Conservation (phyloP, 2,329 filamentous ascomycete genomes). For the Neofusicoccum cordaticola region DNA sequence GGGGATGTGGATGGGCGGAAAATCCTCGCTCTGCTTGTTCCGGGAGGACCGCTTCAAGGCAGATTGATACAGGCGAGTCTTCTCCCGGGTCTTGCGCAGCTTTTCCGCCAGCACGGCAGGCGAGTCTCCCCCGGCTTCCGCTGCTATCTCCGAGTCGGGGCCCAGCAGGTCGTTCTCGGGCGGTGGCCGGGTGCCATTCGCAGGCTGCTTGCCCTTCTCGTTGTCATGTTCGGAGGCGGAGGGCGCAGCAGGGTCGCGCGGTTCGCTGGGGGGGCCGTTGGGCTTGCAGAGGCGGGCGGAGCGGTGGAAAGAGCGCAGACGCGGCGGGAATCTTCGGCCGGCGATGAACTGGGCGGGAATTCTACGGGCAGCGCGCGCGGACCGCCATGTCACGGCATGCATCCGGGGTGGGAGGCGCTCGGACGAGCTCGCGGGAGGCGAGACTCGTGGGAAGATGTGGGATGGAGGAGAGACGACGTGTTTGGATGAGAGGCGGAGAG, state of each 20-base stretch:
- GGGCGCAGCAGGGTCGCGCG: slow-evolving; percentile 18
- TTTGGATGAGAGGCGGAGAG: background rate
- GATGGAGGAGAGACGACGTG: background rate
- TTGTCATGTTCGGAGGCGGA: background rate
- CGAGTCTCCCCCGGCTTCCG: slow-evolving; percentile 25
- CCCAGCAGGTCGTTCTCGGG: slow-evolving; percentile 22
- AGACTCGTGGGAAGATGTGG: slow-evolving; percentile 22
- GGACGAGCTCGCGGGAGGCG: slow-evolving; percentile 17
- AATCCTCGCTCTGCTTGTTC: slow-evolving; percentile 31
- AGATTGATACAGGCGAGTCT: slow-evolving; percentile 32
- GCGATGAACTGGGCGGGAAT: slow-evolving; percentile 36
- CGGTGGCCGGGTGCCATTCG: background rate
- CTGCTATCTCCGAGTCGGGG: slow-evolving; percentile 20
- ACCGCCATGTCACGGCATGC: slow-evolving; percentile 40
- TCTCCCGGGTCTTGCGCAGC: slow-evolving; percentile 34
- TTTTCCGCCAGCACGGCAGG: slow-evolving; percentile 35
- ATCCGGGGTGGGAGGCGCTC: slow-evolving; percentile 33
- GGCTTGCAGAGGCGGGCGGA: slow-evolving; percentile 24
- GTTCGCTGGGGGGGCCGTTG: slow-evolving; percentile 25
- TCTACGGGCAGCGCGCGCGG: slow-evolving; percentile 41
- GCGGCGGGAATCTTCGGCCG: slow-evolving; percentile 35
- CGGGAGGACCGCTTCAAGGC: slow-evolving; percentile 34
- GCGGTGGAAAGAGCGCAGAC: slow-evolving; percentile 34
- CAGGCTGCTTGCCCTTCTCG: background rate
- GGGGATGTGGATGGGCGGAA: slow-evolving; percentile 51